Evolutionary conservation across 2,329 filamentous ascomycete species (phyloP).

Genomic region (Pezicula rhizophila): DNA sequence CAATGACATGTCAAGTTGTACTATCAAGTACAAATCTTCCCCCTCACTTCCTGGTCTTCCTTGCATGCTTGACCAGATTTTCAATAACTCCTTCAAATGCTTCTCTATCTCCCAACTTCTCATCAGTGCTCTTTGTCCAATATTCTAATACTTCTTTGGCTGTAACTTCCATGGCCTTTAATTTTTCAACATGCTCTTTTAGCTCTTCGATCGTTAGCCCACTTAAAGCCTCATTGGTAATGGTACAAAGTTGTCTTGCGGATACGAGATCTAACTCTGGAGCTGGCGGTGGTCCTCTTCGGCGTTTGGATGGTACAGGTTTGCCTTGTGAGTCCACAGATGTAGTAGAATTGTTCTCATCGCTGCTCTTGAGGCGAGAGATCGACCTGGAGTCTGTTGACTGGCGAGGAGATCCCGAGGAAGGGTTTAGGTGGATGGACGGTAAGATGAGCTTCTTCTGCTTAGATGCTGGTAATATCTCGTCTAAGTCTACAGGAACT

Average conservation of each 20-base stretch:
- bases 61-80: conserved; percentile 86
- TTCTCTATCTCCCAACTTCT: conserved; percentile 83
- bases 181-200: conserved; percentile 58
- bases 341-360: conserved; percentile 48
- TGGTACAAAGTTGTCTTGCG: conserved; percentile 71
- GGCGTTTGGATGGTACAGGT: conserved; percentile 37
- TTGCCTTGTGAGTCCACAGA: conserved; percentile 55
- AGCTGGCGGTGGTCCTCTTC: conserved; percentile 56
- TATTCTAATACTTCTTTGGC: conserved; percentile 78
- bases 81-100: conserved; percentile 96
- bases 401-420: conserved; percentile 44
- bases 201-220: conserved; percentile 78
- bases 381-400: conserved; percentile 43
- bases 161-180: conserved; percentile 63
- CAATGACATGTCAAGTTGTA: background rate
- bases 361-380: conserved; percentile 26
- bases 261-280: conserved; percentile 75
- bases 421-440: conserved; percentile 53
- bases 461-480: conserved; percentile 93
- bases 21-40: background rate
- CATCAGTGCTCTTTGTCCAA: conserved; percentile 81
- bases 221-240: conserved; percentile 74
- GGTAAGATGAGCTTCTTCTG: conserved; percentile 96
- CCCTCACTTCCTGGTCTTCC: conserved; percentile 70
- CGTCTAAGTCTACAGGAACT: conserved; percentile 92